phyloP scores from a whole-genome alignment of 2,329 filamentous ascomycete genomes.

The Penicillium polonicum region DNA sequence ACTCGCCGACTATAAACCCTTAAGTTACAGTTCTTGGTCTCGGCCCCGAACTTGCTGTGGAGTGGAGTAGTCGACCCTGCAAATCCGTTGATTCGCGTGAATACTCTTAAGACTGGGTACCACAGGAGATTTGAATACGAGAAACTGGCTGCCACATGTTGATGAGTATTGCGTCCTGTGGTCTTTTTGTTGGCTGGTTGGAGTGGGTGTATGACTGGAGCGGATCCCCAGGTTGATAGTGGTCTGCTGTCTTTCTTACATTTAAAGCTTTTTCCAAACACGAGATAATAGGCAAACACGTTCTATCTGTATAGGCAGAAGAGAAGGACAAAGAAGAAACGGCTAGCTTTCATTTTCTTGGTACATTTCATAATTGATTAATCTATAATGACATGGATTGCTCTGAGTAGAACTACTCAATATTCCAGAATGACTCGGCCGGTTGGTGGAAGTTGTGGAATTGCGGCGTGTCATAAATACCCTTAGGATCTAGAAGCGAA shows the following conservation, averaged over 20 bases:
- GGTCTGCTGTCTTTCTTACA: neutral
- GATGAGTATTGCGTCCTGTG: neutral
- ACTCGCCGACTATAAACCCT: neutral
- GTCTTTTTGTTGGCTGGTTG: neutral
- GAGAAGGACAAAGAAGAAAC: neutral
- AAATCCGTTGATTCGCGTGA: neutral
- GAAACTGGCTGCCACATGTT: neutral
- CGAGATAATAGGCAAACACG: neutral
- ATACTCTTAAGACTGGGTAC: neutral
- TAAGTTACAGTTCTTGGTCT: neutral
- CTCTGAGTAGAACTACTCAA: neutral
- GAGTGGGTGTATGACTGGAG: neutral
- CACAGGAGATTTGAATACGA: neutral
- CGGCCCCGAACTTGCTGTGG: neutral
- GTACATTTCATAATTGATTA: neutral
- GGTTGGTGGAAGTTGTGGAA: neutral
- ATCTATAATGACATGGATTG: neutral
- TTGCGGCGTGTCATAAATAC: slow-evolving; percentile 51
- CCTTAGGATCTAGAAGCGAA: slow-evolving; percentile 48
- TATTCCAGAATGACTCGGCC: neutral
- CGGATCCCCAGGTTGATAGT: neutral
- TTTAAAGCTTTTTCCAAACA: neutral
- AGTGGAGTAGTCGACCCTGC: neutral
- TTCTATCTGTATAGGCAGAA: neutral
- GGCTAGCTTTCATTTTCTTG: neutral